A percentile compares a stretch with the other conserved stretches of the same genome.
phyloP scores from a whole-genome alignment of 2,329 filamentous ascomycete genomes.

The Sphaerulina populicola region DNA sequence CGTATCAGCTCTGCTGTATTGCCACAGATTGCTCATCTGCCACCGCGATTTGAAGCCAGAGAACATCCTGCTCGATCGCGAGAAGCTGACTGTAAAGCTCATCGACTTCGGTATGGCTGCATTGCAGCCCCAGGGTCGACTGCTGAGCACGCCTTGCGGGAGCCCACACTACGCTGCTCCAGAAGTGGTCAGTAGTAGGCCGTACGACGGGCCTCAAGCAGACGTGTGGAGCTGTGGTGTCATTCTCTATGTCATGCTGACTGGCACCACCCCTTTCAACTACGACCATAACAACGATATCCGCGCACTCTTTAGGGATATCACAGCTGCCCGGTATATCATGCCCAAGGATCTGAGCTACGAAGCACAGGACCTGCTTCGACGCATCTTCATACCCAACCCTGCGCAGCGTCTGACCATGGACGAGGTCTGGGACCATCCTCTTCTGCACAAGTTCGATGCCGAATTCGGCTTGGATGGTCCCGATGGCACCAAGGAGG shows the following conservation, averaged over 20 bases:
- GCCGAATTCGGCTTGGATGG: conserved; percentile 59
- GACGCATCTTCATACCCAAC: conserved; percentile 67
- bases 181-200: conserved; percentile 68
- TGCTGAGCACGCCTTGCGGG: conserved; percentile 81
- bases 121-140: conserved; percentile 69
- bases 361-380: conserved; percentile 70
- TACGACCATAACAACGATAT: conserved; percentile 56
- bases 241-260: conserved; percentile 79
- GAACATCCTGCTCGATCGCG: conserved; percentile 77
- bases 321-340: conserved; percentile 43
- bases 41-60: conserved; percentile 95
- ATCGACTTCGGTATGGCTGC: conserved; percentile 98
- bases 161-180: conserved; percentile 96
- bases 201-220: conserved; percentile 75
- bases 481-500: conserved; percentile 43
- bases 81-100: conserved; percentile 70
- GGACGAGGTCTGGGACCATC: conserved; percentile 75
- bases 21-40: conserved; percentile 88
- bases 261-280: conserved; percentile 72
- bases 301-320: conserved; percentile 53
- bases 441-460: conserved; percentile 76
- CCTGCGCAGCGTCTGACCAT: conserved; percentile 73
- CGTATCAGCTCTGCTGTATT: conserved; percentile 83
- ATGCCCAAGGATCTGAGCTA: conserved; percentile 47
- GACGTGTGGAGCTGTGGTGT: conserved; percentile 95